Evolutionary conservation across 208 protist species (phyloP).

Genomic region (Trypanosomatidae sp.): DNA sequence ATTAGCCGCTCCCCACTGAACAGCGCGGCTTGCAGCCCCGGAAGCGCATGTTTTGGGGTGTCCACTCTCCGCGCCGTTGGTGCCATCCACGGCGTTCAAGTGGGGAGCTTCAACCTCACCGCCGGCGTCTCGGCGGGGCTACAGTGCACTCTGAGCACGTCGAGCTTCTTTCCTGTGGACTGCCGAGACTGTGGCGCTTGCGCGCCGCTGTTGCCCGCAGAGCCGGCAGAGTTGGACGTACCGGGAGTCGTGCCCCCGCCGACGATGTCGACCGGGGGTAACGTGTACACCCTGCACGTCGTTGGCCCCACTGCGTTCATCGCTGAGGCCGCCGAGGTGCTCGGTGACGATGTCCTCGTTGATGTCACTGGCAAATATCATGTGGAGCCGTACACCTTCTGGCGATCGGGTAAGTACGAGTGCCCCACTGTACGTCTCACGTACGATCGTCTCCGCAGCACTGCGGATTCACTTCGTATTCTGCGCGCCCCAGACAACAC

Average conservation of each 20-base stretch:
- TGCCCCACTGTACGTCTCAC: conserved; percentile 7
- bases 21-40: background rate
- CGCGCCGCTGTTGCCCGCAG: no score
- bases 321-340: background rate
- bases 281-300: conserved; percentile 4
- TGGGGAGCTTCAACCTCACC: background rate
- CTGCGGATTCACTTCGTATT: conserved; percentile 11
- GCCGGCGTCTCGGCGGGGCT: background rate
- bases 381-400: conserved; percentile 4
- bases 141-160: conserved; percentile 3
- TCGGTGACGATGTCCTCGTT: conserved; percentile 10
- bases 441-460: conserved; percentile 6
- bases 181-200: background rate
- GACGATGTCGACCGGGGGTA: background rate
- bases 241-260: no score
- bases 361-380: background rate
- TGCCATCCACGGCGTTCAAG: background rate
- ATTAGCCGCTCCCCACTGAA: background rate
- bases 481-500: conserved; percentile 6
- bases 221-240: no score
- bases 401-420: background rate
- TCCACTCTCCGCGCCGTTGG: conserved; percentile 2
- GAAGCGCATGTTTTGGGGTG: background rate
- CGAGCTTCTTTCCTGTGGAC: conserved; percentile 2
- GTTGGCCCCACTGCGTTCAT: conserved; percentile 6